A percentile compares a stretch with the other conserved stretches of the same genome.
Conservation (phyloP, 2,329 filamentous ascomycete species). For the Hypoxylon sp. region DNA sequence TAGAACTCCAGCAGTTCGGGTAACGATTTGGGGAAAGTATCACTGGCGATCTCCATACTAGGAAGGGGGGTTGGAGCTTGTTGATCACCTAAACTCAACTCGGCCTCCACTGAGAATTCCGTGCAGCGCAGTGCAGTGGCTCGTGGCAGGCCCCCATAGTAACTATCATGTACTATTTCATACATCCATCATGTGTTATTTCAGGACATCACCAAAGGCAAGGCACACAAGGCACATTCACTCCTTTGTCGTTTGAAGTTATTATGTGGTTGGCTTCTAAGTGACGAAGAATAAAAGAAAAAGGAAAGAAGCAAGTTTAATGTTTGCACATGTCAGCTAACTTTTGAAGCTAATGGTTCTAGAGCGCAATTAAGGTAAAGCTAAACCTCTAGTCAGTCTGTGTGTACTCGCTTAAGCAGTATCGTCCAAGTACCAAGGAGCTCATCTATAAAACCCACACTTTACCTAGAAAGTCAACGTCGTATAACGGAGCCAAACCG, state of each 20-base stretch:
- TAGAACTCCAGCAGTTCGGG: slow-evolving; percentile 41
- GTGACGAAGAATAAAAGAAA: neutral
- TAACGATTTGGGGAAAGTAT: slow-evolving; percentile 45
- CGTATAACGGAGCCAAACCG: slow-evolving; percentile 26
- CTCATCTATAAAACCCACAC: slow-evolving; percentile 16
- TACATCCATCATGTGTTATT: slow-evolving; percentile 22
- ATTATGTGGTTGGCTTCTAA: neutral
- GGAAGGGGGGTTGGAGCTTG: slow-evolving; percentile 33
- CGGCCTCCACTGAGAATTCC: slow-evolving; percentile 32
- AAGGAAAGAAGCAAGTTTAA: neutral
- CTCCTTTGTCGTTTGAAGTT: neutral
- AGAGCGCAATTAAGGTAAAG: neutral
- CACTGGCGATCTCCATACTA: slow-evolving; percentile 38
- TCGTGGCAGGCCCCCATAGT: slow-evolving; percentile 28
- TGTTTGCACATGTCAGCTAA: neutral
- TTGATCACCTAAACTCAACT: slow-evolving; percentile 45
- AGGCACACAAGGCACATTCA: slow-evolving; percentile 3
- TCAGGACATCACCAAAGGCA: slow-evolving; percentile 9
- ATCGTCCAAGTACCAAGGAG: slow-evolving; percentile 15
- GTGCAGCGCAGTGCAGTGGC: slow-evolving; percentile 21
- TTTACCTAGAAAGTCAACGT: slow-evolving; percentile 20
- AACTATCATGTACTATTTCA: slow-evolving; percentile 26
- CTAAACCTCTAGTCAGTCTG: slow-evolving; percentile 9
- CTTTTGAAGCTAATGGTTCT: neutral
- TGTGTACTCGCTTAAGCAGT: slow-evolving; percentile 12